Evolutionary conservation across 2,329 filamentous ascomycete genomes (phyloP).

Genomic region (Didymosphaeria variabile): DNA sequence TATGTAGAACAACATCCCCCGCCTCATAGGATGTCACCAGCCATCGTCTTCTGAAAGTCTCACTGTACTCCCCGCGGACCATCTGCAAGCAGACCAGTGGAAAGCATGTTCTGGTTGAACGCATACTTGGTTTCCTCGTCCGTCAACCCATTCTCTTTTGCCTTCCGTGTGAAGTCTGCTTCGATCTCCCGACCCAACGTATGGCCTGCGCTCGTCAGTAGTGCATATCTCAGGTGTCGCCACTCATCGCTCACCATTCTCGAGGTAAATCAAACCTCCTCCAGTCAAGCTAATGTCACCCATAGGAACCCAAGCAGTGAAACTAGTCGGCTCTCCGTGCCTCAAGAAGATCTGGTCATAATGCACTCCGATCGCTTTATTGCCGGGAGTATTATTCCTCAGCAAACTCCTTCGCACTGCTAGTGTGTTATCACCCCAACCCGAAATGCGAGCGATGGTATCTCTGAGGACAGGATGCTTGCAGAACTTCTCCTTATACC

Average conservation of each 20-base stretch:
- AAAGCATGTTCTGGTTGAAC: conserved; percentile 67
- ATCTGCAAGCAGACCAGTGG: conserved; percentile 62
- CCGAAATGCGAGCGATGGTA: conserved; percentile 62
- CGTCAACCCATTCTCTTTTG: conserved; percentile 58
- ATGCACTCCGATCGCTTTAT: conserved; percentile 67
- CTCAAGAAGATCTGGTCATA: conserved; percentile 69
- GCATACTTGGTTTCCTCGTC: conserved; percentile 59
- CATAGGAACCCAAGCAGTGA: conserved; percentile 68
- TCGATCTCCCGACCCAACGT: conserved; percentile 61
- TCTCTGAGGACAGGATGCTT: conserved; percentile 60
- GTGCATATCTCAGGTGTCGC: background rate
- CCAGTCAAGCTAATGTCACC: conserved; percentile 64
- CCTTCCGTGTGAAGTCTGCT: conserved; percentile 58
- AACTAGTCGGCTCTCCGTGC: conserved; percentile 62
- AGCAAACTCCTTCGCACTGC: conserved; percentile 60
- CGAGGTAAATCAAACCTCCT: conserved; percentile 68
- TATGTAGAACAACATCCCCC: conserved; percentile 58
- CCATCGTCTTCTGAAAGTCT: conserved; percentile 58
- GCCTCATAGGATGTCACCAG: conserved; percentile 64
- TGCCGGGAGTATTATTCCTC: conserved; percentile 65
- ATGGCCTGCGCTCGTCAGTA: conserved; percentile 44
- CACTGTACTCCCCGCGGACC: conserved; percentile 57
- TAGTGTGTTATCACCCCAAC: conserved; percentile 62
- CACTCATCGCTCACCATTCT: conserved; percentile 50
- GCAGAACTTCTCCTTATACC: conserved; percentile 63